Base-by-base conservation (phyloP, 2,329 filamentous ascomycete genomes). In the Sporothrix schenckii region DNA sequence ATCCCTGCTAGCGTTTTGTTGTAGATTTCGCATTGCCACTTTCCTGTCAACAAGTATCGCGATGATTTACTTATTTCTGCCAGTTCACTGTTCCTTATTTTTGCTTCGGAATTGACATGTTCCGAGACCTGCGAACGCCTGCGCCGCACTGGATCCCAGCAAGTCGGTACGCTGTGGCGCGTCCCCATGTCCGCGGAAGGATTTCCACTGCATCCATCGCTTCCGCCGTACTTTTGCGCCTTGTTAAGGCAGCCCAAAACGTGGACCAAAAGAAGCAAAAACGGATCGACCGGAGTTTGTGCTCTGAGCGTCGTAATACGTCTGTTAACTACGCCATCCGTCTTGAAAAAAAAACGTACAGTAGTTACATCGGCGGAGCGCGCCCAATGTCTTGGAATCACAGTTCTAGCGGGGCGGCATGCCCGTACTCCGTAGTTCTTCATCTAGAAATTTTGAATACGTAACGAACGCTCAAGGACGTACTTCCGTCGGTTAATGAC, bases 71-170 rank as follows among this genome's bases (percentile, higher is more conserved):
- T 34, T 34, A 34, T 34, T 34, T 34, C 34, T 7, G 34, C 34
- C 34, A 34, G 34, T 34, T 34, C 34, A 7, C 7, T 34, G 7
- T 34, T 34, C 2, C 3, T 34, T 34, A 34, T 34, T 34, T 34
- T 9, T 34, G 34, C 34, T 5, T 34, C 34, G 34, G 34, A 34
- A 34, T 34, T 34, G 34, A 34, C 34, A 9, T 34, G 34, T 34
- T 34, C 34, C 34, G 34, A 34, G 34, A 1, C 34, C 34, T 34
- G 6, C 13, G 41, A 44, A 16, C 9, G 56, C 14, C 34, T 61
- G 56, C 56, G 56, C 39, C 39, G 56, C 56, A 61, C 5, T 61
- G 39, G n/a, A 61, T 24, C 24, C 34, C 56, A 44, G 56, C n/a
- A 44, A 44, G 2, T 39, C 56, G 39, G 56, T n/a, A n/a, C 7